phyloP scores from a whole-genome alignment of 2,329 filamentous ascomycete genomes.

The Talaromyces sp. region DNA sequence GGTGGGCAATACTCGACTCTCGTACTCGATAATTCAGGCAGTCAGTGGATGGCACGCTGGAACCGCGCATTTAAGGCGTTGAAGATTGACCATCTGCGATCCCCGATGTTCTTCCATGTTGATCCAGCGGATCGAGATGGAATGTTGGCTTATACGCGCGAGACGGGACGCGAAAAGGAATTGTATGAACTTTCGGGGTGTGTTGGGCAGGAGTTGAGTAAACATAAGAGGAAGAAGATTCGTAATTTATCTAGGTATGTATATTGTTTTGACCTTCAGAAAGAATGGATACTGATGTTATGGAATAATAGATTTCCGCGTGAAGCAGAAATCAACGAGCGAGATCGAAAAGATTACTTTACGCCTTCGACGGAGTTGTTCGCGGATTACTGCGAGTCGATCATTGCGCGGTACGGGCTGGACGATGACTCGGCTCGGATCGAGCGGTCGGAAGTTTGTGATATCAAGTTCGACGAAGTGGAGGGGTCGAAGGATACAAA shows the following conservation, averaged over 20 bases:
- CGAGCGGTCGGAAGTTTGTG: constrained; percentile 56
- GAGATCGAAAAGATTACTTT: constrained; percentile 68
- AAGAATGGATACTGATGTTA: neutral
- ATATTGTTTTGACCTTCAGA: constrained; percentile 19
- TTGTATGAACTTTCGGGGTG: constrained; percentile 68
- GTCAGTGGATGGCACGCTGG: constrained; percentile 69
- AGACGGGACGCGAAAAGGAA: constrained; percentile 59
- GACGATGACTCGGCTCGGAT: constrained; percentile 48
- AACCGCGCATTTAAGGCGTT: constrained; percentile 65
- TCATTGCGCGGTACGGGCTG: constrained; percentile 59
- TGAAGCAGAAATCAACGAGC: constrained; percentile 58
- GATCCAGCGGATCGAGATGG: constrained; percentile 74
- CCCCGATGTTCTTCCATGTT: constrained; percentile 79
- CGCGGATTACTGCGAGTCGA: constrained; percentile 58
- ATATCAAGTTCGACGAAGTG: constrained; percentile 59
- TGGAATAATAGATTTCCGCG: constrained; percentile 25
- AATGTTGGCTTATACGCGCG: constrained; percentile 65
- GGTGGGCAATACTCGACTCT: constrained; percentile 46
- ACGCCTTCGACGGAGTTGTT: constrained; percentile 63
- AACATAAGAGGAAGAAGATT: constrained; percentile 70
- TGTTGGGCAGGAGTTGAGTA: constrained; percentile 76
- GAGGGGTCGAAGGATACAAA: constrained; percentile 39
- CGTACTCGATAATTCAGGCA: constrained; percentile 64
- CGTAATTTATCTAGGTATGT: constrained; percentile 45
- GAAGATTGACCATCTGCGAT: constrained; percentile 68